A percentile compares a stretch with the other conserved stretches of the same genome.
phyloP scores from a whole-genome alignment of 345 rosid species.

The Boechera divaricarpa region DNA sequence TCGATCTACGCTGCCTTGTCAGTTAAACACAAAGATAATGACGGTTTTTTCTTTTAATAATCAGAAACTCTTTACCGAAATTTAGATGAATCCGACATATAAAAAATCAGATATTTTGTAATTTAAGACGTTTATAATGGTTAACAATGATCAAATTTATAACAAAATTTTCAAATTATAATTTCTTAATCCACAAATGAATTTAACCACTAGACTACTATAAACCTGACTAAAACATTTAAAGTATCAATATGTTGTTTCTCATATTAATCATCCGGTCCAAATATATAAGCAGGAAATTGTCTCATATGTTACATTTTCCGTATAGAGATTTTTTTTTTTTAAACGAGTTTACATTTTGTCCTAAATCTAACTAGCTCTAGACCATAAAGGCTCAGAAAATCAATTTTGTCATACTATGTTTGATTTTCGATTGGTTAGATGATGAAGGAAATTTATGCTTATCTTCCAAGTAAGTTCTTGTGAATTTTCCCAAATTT shows the following conservation, averaged over 20 bases:
- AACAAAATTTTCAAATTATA: too few relatives aligned
- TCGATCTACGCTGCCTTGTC: background rate
- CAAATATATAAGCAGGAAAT: background rate
- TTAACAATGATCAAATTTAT: background rate
- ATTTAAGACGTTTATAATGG: background rate
- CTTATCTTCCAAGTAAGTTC: constrained; percentile 16
- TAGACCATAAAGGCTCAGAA: background rate
- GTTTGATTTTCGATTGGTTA: background rate
- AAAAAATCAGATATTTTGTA: background rate
- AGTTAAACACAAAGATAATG: background rate
- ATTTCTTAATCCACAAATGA: too few relatives aligned
- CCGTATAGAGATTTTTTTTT: too few relatives aligned
- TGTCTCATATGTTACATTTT: background rate
- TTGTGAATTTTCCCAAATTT: background rate
- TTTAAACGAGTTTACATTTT: background rate
- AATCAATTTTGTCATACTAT: background rate
- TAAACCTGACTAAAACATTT: too few relatives aligned
- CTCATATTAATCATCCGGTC: too few relatives aligned
- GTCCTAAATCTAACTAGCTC: background rate
- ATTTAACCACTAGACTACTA: too few relatives aligned
- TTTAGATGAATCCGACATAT: background rate
- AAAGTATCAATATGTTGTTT: too few relatives aligned
- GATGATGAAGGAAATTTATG: background rate
- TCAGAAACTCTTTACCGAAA: background rate
- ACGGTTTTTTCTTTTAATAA: background rate